These are phyloP conservation scores for Platanus orientalis DNA, from an alignment of 164 flowering plant species.

Conservation along the genomic window DNA sequence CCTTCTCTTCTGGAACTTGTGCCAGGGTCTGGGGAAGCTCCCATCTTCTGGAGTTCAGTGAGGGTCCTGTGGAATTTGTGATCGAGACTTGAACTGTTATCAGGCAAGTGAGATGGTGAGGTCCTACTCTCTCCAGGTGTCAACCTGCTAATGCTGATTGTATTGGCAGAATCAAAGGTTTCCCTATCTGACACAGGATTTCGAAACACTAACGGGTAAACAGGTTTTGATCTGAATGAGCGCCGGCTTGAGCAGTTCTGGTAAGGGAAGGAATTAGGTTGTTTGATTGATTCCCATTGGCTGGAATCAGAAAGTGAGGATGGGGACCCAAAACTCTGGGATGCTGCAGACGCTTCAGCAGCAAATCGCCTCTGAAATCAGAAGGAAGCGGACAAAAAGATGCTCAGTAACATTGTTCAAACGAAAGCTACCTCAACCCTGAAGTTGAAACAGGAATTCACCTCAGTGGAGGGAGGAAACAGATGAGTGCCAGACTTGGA, in stretches of 20 bases:
- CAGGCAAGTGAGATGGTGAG: slow-evolving; percentile 28
- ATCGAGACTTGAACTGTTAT: slow-evolving; percentile 18
- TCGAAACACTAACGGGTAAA: slow-evolving; percentile 37
- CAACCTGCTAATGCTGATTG: slow-evolving; percentile 22
- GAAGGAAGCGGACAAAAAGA: slow-evolving; percentile 1
- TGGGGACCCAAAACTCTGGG: slow-evolving; percentile 34
- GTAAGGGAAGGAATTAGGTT: slow-evolving; percentile 17
- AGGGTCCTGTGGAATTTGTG: slow-evolving; percentile 36
- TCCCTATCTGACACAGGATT: slow-evolving; percentile 44
- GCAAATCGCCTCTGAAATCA: slow-evolving; percentile 25
- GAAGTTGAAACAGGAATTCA: slow-evolving; percentile 5
- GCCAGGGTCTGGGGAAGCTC: slow-evolving; percentile 37
- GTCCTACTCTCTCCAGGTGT: slow-evolving; percentile 26
- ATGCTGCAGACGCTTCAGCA: slow-evolving; percentile 22
- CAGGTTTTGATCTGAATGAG: slow-evolving; percentile 41
- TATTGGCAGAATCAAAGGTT: slow-evolving; percentile 20
- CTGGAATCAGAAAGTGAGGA: slow-evolving; percentile 39
- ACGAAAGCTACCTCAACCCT: neutral
- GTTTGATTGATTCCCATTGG: slow-evolving; percentile 32
- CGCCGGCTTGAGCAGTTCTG: slow-evolving; percentile 31
- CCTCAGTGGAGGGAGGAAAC: slow-evolving; percentile 31
- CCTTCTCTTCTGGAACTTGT: slow-evolving; percentile 45
- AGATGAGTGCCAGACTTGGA: slow-evolving; percentile 27
- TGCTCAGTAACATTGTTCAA: neutral
- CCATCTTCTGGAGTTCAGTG: slow-evolving; percentile 31